These are phyloP conservation scores for Yamadazyma sp. DNA, from an alignment of 805 yeast species.

Conservation along the genomic window DNA sequence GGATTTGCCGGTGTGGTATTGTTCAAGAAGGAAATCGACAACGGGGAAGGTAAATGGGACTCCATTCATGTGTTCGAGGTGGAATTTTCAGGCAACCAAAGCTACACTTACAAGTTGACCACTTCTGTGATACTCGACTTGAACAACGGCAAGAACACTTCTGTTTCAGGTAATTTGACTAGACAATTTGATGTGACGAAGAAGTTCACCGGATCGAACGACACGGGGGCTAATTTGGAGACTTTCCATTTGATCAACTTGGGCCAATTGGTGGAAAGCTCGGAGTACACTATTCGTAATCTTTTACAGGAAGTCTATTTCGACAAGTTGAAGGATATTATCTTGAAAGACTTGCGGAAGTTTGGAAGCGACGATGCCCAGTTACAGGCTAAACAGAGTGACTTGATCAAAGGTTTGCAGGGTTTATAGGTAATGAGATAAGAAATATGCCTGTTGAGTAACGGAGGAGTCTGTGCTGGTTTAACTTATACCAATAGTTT, in stretches of 20 bases:
- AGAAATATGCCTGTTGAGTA: too few relatives aligned
- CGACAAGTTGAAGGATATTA: constrained; percentile 88
- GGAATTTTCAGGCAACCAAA: constrained; percentile 35
- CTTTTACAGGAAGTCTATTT: constrained; percentile 91
- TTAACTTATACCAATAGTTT: too few relatives aligned
- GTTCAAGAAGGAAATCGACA: constrained; percentile 66
- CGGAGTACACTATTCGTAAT: constrained; percentile 83
- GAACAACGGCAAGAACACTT: constrained; percentile 27
- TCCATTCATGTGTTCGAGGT: constrained; percentile 91
- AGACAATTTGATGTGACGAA: constrained; percentile 70
- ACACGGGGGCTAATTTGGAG: constrained; percentile 37
- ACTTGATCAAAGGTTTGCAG: constrained; percentile 40
- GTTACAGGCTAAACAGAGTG: constrained; percentile 35
- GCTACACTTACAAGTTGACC: constrained; percentile 66
- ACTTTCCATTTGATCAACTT: constrained; percentile 79
- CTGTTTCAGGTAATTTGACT: constrained; percentile 79
- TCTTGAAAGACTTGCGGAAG: constrained; percentile 47
- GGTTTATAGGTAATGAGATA: constrained; percentile 29
- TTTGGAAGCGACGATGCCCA: constrained; percentile 33
- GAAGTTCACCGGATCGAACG: constrained; percentile 28
- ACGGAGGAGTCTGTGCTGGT: too few relatives aligned
- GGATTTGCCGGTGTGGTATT: constrained; percentile 92
- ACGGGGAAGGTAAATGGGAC: constrained; percentile 73
- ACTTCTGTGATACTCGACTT: constrained; percentile 85
- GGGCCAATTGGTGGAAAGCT: constrained; percentile 83